Conservation (phyloP, 1,139 yeast genomes). For the Taphrina pruni region DNA sequence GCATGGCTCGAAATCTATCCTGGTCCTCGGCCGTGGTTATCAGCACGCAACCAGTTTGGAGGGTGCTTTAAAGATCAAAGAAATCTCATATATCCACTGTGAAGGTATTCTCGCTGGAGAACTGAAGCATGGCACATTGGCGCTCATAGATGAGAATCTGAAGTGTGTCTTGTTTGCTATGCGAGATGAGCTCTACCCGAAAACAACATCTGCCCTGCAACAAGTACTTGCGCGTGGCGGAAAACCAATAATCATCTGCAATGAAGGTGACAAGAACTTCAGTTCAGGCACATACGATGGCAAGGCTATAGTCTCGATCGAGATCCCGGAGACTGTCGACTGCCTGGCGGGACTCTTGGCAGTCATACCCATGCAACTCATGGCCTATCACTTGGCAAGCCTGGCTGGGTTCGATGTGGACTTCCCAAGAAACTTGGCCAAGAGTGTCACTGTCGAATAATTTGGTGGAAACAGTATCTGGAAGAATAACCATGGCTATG, state of each 20-base stretch:
- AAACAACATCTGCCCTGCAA: slow-evolving; percentile 92
- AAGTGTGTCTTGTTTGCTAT: slow-evolving; percentile 97
- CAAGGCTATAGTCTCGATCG: slow-evolving; percentile 59
- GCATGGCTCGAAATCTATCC: slow-evolving; percentile 80
- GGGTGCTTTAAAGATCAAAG: slow-evolving; percentile 97
- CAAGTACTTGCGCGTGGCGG: slow-evolving; percentile 98
- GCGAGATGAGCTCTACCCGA: slow-evolving; percentile 95
- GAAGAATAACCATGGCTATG: no score
- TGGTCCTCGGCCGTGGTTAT: slow-evolving; percentile 95
- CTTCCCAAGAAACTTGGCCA: slow-evolving; percentile 98
- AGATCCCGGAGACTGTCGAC: slow-evolving; percentile 95
- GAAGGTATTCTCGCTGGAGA: slow-evolving; percentile 99
- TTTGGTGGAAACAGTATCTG: no score
- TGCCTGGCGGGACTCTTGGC: slow-evolving; percentile 96
- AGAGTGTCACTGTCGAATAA: slow-evolving; percentile 92
- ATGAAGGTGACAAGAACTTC: slow-evolving; percentile 73
- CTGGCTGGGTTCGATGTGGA: slow-evolving; percentile 96
- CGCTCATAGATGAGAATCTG: slow-evolving; percentile 89
- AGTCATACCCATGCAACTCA: slow-evolving; percentile 92
- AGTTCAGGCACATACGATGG: slow-evolving; percentile 50
- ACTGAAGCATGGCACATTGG: slow-evolving; percentile 96
- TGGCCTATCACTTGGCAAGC: slow-evolving; percentile 97
- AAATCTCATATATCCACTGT: slow-evolving; percentile 97
- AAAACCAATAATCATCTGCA: slow-evolving; percentile 90
- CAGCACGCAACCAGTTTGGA: slow-evolving; percentile 97